phyloP scores from a whole-genome alignment of 495 filamentous ascomycete species.

The Clohesyomyces aquaticus region DNA sequence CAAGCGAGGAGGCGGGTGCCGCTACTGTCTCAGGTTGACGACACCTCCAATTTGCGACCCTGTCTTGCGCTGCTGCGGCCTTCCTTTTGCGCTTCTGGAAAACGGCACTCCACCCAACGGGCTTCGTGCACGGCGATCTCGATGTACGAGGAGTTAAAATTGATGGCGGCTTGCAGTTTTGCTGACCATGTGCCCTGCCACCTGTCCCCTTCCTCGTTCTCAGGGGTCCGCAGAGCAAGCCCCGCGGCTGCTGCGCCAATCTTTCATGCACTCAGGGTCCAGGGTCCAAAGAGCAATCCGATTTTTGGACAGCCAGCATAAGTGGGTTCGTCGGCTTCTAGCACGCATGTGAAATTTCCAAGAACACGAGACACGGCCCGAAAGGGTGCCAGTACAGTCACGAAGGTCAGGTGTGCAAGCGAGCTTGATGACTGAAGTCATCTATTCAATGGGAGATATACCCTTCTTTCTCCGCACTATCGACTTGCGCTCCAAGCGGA shows the following conservation, averaged over 20 bases:
- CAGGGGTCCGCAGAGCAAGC: neutral
- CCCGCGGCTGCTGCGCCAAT: constrained; percentile 7
- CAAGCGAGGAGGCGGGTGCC: neutral
- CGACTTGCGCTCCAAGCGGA: no score
- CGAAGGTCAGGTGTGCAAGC: neutral
- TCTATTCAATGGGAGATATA: neutral
- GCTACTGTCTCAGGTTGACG: constrained; percentile 26
- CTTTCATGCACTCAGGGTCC: neutral
- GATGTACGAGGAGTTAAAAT: neutral
- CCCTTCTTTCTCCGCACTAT: neutral
- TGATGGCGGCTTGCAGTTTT: neutral
- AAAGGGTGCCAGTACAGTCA: neutral
- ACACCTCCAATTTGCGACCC: neutral
- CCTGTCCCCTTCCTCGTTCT: neutral
- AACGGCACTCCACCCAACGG: neutral
- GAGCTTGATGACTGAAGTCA: neutral
- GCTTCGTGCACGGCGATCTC: neutral
- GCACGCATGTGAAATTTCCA: neutral
- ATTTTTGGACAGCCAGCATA: no score
- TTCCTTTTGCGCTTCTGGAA: constrained; percentile 3
- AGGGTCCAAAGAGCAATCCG: no score
- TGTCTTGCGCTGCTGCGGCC: neutral
- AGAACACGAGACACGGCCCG: neutral
- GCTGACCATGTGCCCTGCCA: neutral
- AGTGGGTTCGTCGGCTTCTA: no score